phyloP scores from a whole-genome alignment of 805 yeast species.

The Lachancea thermotolerans region DNA sequence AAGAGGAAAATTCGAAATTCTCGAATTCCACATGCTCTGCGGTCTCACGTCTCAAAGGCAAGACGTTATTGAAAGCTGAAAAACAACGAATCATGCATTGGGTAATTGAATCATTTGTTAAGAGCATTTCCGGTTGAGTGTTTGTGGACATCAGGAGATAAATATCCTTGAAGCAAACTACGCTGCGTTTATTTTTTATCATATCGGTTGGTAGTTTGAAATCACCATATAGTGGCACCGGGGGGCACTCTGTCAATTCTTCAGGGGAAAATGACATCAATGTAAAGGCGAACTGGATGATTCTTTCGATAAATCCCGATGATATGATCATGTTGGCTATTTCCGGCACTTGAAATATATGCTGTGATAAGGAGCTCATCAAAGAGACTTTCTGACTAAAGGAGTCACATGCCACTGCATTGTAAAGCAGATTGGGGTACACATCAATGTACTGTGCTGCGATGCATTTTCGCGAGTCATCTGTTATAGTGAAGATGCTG shows the following conservation, averaged over 20 bases:
- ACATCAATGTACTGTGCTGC: constrained; percentile 67
- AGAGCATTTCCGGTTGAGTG: constrained; percentile 40
- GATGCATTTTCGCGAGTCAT: constrained; percentile 51
- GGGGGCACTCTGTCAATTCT: constrained; percentile 18
- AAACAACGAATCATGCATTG: constrained; percentile 22
- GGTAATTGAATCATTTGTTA: constrained; percentile 14
- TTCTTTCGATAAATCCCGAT: constrained; percentile 26
- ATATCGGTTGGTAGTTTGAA: constrained; percentile 25
- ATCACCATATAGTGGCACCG: constrained; percentile 20
- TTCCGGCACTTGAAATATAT: constrained; percentile 26
- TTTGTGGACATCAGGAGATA: constrained; percentile 72
- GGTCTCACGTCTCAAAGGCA: constrained; percentile 67
- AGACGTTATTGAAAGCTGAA: constrained; percentile 35
- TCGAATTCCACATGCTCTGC: constrained; percentile 86
- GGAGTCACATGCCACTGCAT: constrained; percentile 23
- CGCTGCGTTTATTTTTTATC: constrained; percentile 27
- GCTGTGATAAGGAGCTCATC: constrained; percentile 27
- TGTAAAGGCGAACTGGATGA: constrained; percentile 24
- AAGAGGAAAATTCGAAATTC: constrained; percentile 60
- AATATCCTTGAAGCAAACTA: constrained; percentile 39
- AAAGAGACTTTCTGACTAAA: constrained; percentile 19
- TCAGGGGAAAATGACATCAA: constrained; percentile 26
- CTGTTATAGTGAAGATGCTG: constrained; percentile 22
- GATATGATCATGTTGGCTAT: constrained; percentile 23
- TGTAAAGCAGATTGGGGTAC: constrained; percentile 48